A percentile compares a stretch with the other conserved stretches of the same genome.
Conservation (phyloP, 2,329 filamentous ascomycete genomes). For the Colletotrichum sp. region DNA sequence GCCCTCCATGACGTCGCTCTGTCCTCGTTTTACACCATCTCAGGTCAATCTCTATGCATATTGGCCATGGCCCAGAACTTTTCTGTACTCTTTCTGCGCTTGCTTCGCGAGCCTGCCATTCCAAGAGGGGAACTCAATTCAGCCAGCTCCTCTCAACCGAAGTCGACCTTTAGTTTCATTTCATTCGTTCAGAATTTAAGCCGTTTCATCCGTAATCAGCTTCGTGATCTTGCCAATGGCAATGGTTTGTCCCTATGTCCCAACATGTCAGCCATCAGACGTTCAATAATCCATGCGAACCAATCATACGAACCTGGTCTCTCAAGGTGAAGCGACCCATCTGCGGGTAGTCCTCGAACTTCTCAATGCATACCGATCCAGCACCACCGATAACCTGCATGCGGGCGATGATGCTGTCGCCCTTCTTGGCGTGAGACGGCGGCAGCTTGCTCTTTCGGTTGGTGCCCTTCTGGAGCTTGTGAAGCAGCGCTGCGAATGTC, state of each 20-base stretch:
- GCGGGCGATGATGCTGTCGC: constrained; percentile 87
- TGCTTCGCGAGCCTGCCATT: neutral
- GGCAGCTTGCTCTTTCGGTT: constrained; percentile 91
- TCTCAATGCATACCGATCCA: constrained; percentile 89
- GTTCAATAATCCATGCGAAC: neutral
- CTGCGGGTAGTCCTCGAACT: constrained; percentile 95
- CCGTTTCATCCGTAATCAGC: constrained; percentile 59
- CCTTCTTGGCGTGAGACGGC: constrained; percentile 86
- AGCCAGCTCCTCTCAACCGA: neutral
- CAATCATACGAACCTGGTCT: constrained; percentile 70
- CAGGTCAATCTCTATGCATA: constrained; percentile 7
- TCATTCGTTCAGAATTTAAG: constrained; percentile 26
- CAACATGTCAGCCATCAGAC: constrained; percentile 20
- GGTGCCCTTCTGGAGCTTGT: constrained; percentile 96
- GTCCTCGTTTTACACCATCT: neutral
- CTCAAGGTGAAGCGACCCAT: constrained; percentile 88
- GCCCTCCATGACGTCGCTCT: constrained; percentile 9
- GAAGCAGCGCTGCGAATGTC: constrained; percentile 84
- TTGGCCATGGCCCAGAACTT: neutral
- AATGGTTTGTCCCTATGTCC: constrained; percentile 88
- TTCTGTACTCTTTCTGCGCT: neutral
- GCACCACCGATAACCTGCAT: constrained; percentile 87
- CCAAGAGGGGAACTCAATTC: neutral
- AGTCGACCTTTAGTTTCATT: neutral
- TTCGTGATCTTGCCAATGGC: constrained; percentile 99